phyloP scores from a whole-genome alignment of 75 land plant genomes.

The Azolla pinnata region DNA sequence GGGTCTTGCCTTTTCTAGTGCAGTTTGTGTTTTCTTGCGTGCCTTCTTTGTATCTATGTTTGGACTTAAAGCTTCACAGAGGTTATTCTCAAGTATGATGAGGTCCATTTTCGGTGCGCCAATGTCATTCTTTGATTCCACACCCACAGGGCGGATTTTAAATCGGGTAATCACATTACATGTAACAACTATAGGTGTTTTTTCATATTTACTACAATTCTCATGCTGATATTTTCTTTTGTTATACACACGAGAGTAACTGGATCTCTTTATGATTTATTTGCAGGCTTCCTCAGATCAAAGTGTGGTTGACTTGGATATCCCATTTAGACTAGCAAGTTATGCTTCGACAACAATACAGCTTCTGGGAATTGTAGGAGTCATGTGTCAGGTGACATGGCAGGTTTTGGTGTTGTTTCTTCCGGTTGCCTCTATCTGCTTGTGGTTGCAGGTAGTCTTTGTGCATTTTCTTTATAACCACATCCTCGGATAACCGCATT shows the following conservation, averaged over 20 bases:
- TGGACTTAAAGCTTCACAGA: constrained; percentile 80
- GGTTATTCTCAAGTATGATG: constrained; percentile 69
- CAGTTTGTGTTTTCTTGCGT: constrained; percentile 68
- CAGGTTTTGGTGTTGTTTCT: constrained; percentile 70
- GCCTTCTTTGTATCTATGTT: constrained; percentile 75
- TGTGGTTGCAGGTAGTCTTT: constrained; percentile 85
- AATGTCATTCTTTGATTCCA: constrained; percentile 98
- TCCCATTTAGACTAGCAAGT: constrained; percentile 78
- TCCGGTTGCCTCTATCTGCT: constrained; percentile 64
- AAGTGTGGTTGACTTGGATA: constrained; percentile 87
- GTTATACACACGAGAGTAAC: too few species aligned
- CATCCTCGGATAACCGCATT: too few species aligned
- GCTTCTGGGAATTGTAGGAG: constrained; percentile 78
- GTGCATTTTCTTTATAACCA: too few species aligned
- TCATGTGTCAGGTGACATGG: constrained; percentile 90
- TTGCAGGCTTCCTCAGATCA: constrained; percentile 93
- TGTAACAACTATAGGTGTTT: too few species aligned
- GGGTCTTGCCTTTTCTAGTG: constrained; percentile 87
- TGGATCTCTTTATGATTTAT: neutral
- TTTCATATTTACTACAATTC: too few species aligned
- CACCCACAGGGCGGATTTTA: constrained; percentile 91
- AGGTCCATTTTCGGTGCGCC: constrained; percentile 74
- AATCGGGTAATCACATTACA: too few species aligned
- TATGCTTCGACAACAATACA: constrained; percentile 84
- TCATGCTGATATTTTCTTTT: too few species aligned